These are phyloP conservation scores for Orbilia ellipsospora DNA, from an alignment of 2,329 filamentous ascomycete species.

Conservation along the genomic window DNA sequence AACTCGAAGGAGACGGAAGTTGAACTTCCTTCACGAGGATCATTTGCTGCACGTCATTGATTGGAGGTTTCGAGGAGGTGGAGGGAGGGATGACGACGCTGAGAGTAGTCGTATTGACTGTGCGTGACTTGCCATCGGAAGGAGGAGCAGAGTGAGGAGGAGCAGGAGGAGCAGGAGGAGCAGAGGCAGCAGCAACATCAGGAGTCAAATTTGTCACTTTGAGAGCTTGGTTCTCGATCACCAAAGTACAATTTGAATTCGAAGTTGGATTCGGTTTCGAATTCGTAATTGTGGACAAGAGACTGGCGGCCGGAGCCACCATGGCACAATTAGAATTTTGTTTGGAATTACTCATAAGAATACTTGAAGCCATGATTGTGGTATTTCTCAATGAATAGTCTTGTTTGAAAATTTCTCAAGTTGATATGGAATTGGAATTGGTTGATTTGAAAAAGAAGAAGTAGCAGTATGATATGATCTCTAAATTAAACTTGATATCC, in stretches of 20 bases:
- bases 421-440: slow-evolving; percentile 47
- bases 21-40: slow-evolving; percentile 54
- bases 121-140: slow-evolving; percentile 47
- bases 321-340: slow-evolving; percentile 56
- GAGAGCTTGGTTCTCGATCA: slow-evolving; percentile 56
- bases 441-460: slow-evolving; percentile 17
- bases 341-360: slow-evolving; percentile 56
- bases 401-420: slow-evolving; percentile 41
- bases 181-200: slow-evolving; percentile 33
- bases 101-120: slow-evolving; percentile 34
- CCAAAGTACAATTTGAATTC: slow-evolving; percentile 56
- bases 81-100: slow-evolving; percentile 44
- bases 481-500: slow-evolving; percentile 56
- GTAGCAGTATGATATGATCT: slow-evolving; percentile 53
- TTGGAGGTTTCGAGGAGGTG: slow-evolving; percentile 46
- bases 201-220: slow-evolving; percentile 56
- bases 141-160: slow-evolving; percentile 11
- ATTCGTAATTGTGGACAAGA: slow-evolving; percentile 56
- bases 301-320: slow-evolving; percentile 48
- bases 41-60: slow-evolving; percentile 36
- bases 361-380: slow-evolving; percentile 55
- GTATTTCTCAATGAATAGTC: slow-evolving; percentile 54
- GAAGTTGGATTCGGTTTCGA: slow-evolving; percentile 56
- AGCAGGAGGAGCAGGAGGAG: slow-evolving; percentile 20
- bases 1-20: slow-evolving; percentile 52